Conservation (phyloP, 1,284 basidiomycete genomes). For the Jaminaea rosea region DNA sequence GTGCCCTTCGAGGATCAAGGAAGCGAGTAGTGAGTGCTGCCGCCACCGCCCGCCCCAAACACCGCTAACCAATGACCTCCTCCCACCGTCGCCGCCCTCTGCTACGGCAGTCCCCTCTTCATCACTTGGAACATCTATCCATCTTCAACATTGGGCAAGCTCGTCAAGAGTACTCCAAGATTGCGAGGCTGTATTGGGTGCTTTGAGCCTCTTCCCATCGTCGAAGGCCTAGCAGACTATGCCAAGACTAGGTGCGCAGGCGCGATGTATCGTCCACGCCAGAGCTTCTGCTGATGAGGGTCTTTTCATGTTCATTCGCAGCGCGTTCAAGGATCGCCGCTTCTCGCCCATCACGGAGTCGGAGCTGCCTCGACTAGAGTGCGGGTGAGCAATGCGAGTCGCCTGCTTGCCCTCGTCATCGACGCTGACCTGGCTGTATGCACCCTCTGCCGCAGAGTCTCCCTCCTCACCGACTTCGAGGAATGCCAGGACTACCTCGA, state of each 20-base stretch:
- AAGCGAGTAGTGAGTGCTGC: constrained; percentile 25
- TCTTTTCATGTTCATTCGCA: constrained; percentile 8
- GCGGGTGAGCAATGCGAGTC: constrained; percentile 58
- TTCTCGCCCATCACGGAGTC: constrained; percentile 61
- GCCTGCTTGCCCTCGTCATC: neutral
- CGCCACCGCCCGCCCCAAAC: constrained; percentile 1
- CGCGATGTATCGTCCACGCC: neutral
- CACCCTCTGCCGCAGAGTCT: constrained; percentile 56
- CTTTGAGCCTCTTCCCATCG: constrained; percentile 69
- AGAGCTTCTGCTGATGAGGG: neutral
- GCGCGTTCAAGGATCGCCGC: constrained; percentile 52
- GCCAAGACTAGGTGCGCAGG: constrained; percentile 64
- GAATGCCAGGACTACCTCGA: constrained; percentile 73
- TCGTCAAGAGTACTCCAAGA: constrained; percentile 50
- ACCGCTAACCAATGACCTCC: constrained; percentile 12
- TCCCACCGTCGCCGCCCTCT: constrained; percentile 2
- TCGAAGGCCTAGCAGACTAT: constrained; percentile 74
- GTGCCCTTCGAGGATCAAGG: constrained; percentile 23
- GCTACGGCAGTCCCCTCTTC: constrained; percentile 69
- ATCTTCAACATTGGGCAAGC: constrained; percentile 52
- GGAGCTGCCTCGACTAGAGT: constrained; percentile 72
- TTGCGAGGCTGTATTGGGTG: constrained; percentile 92
- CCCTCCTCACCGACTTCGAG: constrained; percentile 85
- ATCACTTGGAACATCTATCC: constrained; percentile 81
- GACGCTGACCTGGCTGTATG: neutral